phyloP scores from a whole-genome alignment of 352 stramenopile genomes.

The Phytopythium delawarense region DNA sequence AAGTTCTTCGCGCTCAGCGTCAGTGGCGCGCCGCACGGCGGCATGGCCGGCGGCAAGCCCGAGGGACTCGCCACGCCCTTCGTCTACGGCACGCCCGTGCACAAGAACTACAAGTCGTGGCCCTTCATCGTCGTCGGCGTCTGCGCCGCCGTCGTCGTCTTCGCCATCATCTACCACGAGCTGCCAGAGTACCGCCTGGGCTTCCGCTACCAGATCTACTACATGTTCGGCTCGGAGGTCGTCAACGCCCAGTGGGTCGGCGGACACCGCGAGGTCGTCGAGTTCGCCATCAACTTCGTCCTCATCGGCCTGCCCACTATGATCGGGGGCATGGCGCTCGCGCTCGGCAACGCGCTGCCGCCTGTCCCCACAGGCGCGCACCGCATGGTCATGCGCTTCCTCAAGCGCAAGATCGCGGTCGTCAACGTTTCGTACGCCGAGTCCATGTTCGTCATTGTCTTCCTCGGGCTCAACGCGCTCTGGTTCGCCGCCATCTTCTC shows the following conservation, averaged over 20 bases:
- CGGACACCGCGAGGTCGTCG: constrained; percentile 67
- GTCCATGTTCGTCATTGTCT: constrained; percentile 59
- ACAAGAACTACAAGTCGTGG: constrained; percentile 83
- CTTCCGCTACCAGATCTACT: constrained; percentile 62
- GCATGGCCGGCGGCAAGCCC: constrained; percentile 30
- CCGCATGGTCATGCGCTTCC: constrained; percentile 69
- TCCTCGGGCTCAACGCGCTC: constrained; percentile 72
- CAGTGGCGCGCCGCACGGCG: constrained; percentile 29
- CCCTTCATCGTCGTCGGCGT: constrained; percentile 55
- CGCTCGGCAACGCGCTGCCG: constrained; percentile 59
- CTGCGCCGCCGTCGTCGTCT: constrained; percentile 47
- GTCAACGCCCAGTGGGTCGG: constrained; percentile 57
- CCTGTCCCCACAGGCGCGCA: constrained; percentile 66
- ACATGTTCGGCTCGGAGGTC: constrained; percentile 50
- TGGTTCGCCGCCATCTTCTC: constrained; percentile 81
- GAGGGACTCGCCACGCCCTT: constrained; percentile 57
- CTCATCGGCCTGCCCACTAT: constrained; percentile 72
- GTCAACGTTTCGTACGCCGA: constrained; percentile 82
- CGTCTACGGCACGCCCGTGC: constrained; percentile 70
- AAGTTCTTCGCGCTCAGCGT: constrained; percentile 78
- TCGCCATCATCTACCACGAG: constrained; percentile 69
- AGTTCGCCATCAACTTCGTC: constrained; percentile 70
- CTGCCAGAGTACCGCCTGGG: constrained; percentile 64
- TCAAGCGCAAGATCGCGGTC: constrained; percentile 80
- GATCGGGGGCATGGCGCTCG: constrained; percentile 61